Evolutionary conservation across 257 asterid species (phyloP).

Genomic region (Solanum medicagineum): DNA sequence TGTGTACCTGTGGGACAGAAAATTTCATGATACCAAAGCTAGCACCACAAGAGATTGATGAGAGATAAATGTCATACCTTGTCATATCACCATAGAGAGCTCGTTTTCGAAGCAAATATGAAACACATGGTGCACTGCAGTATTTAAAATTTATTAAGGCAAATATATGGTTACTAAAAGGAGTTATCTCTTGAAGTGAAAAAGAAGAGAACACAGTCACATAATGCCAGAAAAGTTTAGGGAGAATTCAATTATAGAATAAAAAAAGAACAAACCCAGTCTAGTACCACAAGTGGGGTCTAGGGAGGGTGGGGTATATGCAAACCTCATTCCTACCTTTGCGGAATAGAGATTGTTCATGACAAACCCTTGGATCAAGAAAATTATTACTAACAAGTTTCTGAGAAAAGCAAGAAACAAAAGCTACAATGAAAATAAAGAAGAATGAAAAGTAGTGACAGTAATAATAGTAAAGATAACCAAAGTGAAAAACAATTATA

Average conservation of each 20-base stretch:
- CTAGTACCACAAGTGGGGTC: not conserved
- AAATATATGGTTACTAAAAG: not conserved
- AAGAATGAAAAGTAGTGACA: not conserved
- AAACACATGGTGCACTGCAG: constrained; percentile 86
- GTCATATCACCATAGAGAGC: constrained; percentile 99
- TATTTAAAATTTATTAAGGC: not conserved
- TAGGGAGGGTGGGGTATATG: not conserved
- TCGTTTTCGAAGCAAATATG: constrained; percentile 91
- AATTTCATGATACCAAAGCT: not conserved
- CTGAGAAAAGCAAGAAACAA: not conserved
- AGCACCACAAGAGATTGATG: not conserved
- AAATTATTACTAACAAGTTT: not conserved
- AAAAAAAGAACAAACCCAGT: not conserved
- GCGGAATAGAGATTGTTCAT: not conserved
- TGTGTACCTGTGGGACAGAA: constrained; percentile 44
- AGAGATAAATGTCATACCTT: constrained; percentile 36
- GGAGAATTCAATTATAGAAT: not conserved
- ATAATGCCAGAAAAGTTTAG: not conserved
- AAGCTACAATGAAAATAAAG: not conserved
- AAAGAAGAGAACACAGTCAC: not conserved
- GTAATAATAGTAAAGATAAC: not conserved
- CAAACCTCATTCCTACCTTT: not conserved
- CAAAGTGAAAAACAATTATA: not conserved
- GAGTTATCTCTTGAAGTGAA: not conserved
- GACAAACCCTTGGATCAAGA: not conserved